Evolutionary conservation across 345 rosid species (phyloP), one percentile per base, ranked within the genome.

Genomic region (Triadica sebifera): DNA sequence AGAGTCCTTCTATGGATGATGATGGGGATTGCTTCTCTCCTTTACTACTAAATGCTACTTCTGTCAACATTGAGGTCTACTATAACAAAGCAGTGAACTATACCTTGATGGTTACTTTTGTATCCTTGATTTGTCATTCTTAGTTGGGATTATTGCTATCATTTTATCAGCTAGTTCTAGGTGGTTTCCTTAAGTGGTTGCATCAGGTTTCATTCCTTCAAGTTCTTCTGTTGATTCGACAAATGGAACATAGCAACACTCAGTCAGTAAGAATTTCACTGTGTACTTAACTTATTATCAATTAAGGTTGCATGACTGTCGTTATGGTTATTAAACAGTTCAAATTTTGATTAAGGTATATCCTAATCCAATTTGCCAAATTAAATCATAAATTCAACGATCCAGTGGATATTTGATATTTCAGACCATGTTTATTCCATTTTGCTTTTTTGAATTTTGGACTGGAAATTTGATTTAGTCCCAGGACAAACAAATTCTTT

Each of bases 31-130:
- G 99, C 86, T 87, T 95, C 84, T 82, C 97, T 4, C 96, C 97
- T 41, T 82, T 95, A 71, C 81, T 85, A 25, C 80, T 95, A 75
- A 95, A 93, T 84, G 93, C 94, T 46, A 93, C 99, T 74, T 91
- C 99, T 79, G 87, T 95, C 71, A 95, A 95, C 80, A 86, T 93
- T 76, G 97, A 95, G 77, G 94, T 91, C 71, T 95, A 95, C 86
- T 95, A 90, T 71, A 95, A 91, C 78, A 93, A 93, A 87, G 99
- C 99, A 80, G 99, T 95, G 81, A 95, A 95, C 83, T 93, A 95
- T 83, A 93, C 98, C 62, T 81, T 95, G 84, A 93, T 95, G 97
- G 98, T 95, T 87, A 93, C 98, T 64, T 95, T 95, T 87, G 99
- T 95, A 95, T 95, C 99, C 99, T 93, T 85, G 73, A 72, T 67